phyloP scores from a whole-genome alignment of 768 basidiomycete genomes.

The Hortiboletus flavorubellus region DNA sequence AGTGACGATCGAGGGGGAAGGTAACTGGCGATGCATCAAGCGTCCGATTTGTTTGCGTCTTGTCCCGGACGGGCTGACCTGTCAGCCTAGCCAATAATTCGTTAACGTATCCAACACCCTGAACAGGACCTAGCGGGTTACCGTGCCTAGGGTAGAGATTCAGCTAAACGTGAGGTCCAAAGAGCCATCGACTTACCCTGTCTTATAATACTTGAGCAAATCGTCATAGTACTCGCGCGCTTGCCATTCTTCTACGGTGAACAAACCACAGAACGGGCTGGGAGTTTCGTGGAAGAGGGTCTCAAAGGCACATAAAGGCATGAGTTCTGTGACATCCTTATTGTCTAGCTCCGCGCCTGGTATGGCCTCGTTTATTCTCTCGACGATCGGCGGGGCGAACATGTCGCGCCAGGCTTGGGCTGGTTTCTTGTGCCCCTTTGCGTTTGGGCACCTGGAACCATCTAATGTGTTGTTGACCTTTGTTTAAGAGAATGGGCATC shows the following conservation, averaged over 20 bases:
- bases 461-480: constrained; percentile 69
- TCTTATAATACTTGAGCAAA: constrained; percentile 74
- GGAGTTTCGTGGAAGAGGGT: constrained; percentile 48
- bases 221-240: constrained; percentile 70
- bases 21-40: constrained; percentile 62
- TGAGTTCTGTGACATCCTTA: constrained; percentile 54
- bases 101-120: constrained; percentile 85
- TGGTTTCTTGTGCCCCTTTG: constrained; percentile 42
- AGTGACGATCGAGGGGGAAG: constrained; percentile 65
- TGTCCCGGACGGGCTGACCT: constrained; percentile 55
- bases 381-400: constrained; percentile 54
- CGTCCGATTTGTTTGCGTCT: constrained; percentile 75
- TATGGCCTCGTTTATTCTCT: constrained; percentile 56
- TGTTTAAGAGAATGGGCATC: neutral
- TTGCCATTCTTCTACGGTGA: constrained; percentile 58
- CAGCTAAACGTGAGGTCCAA: neutral
- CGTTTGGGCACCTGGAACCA: constrained; percentile 59
- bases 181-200: constrained; percentile 46
- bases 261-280: constrained; percentile 75
- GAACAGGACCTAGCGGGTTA: constrained; percentile 63
- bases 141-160: constrained; percentile 49
- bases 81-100: constrained; percentile 85
- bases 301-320: constrained; percentile 80
- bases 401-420: constrained; percentile 51
- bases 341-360: constrained; percentile 59